Evolutionary conservation across 306 rosid species (phyloP).

Genomic region (Corylus heterophylla): DNA sequence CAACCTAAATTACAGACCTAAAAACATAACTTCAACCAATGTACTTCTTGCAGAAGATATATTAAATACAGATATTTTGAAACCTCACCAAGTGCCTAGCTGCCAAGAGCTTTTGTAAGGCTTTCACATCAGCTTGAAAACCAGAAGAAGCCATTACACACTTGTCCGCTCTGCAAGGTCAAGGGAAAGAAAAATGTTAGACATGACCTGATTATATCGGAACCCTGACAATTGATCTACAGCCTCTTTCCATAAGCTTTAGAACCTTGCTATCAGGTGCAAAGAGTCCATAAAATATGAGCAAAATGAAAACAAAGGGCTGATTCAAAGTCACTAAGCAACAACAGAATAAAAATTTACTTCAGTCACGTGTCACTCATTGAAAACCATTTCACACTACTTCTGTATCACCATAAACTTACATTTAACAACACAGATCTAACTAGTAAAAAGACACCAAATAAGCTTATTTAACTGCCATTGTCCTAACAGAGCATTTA

Average conservation of each 20-base stretch:
- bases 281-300: not conserved
- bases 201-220: not conserved
- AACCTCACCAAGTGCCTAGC: constrained; percentile 83
- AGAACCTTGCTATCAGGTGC: constrained; percentile 5
- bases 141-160: constrained; percentile 88
- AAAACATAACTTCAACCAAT: not conserved
- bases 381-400: not conserved
- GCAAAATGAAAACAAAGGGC: not conserved
- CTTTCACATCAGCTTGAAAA: constrained; percentile 97
- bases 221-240: not conserved
- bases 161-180: constrained; percentile 71
- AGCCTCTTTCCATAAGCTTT: constrained; percentile 9
- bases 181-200: constrained; percentile 5
- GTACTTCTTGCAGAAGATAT: not conserved
- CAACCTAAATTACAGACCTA: not conserved
- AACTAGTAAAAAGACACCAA: not conserved
- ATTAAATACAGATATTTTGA: constrained; percentile 5
- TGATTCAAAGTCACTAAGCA: constrained; percentile 3
- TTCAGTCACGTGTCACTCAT: not conserved
- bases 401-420: constrained; percentile 1
- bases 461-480: not conserved
- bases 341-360: not conserved
- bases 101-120: constrained; percentile 77
- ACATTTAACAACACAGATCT: not conserved
- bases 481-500: not conserved